Percentiles rank a stretch among this genome's conserved stretches.
These are phyloP conservation scores for Hypoxylon fragiforme DNA, from an alignment of 495 filamentous ascomycete species.

Conservation along the genomic window DNA sequence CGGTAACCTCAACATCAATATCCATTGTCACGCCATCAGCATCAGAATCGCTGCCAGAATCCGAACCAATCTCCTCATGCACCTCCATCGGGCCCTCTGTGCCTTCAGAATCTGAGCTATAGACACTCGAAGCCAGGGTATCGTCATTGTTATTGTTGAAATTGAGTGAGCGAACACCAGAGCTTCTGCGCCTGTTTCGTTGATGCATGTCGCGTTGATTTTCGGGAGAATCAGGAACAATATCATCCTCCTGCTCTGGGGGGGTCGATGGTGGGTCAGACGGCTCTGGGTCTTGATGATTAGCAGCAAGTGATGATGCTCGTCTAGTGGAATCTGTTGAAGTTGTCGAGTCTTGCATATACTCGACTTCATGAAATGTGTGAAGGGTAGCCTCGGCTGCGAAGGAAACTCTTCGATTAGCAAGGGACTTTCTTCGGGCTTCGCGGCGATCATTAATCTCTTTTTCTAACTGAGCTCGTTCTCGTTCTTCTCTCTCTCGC, in stretches of 20 bases:
- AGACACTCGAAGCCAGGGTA: constrained; percentile 74
- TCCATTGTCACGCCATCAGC: constrained; percentile 78
- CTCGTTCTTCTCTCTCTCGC: constrained; percentile 71
- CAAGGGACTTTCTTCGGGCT: constrained; percentile 87
- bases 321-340: constrained; percentile 78
- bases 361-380: constrained; percentile 95
- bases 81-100: constrained; percentile 62
- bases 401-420: constrained; percentile 93
- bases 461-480: constrained; percentile 66
- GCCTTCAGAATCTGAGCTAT: constrained; percentile 67
- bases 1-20: constrained; percentile 67
- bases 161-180: constrained; percentile 61
- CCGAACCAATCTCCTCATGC: constrained; percentile 56
- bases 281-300: constrained; percentile 48
- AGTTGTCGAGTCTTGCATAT: constrained; percentile 82
- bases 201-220: constrained; percentile 70
- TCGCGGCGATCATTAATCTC: constrained; percentile 75
- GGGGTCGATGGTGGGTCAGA: constrained; percentile 68
- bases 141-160: constrained; percentile 67
- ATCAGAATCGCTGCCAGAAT: constrained; percentile 59
- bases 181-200: constrained; percentile 66
- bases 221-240: constrained; percentile 66
- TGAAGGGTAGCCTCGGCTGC: constrained; percentile 96
- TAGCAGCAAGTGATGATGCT: constrained; percentile 62
- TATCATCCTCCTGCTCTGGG: constrained; percentile 63